Percentiles rank a stretch among this genome's conserved stretches.
phyloP scores from a whole-genome alignment of 1,139 yeast species.

The Kazachstania sp. region DNA sequence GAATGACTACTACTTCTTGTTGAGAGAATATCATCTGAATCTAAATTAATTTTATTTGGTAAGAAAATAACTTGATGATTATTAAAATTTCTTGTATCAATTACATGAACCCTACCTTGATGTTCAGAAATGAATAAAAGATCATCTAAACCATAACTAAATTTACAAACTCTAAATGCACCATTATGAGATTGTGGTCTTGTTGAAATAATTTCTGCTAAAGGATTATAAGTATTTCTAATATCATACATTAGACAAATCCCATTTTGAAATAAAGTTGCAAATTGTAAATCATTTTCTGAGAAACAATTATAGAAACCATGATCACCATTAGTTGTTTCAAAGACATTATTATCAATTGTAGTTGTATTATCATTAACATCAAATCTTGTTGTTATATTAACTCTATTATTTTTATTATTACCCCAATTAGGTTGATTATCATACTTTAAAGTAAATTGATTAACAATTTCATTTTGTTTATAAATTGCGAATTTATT shows the following conservation, averaged over 20 bases:
- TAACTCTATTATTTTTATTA: constrained; percentile 5
- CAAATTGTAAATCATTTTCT: constrained; percentile 61
- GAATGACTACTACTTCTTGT: background rate
- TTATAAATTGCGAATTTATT: constrained; percentile 44
- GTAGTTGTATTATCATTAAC: constrained; percentile 22
- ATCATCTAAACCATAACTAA: constrained; percentile 67
- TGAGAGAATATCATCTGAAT: background rate
- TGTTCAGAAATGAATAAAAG: constrained; percentile 72
- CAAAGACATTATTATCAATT: constrained; percentile 32
- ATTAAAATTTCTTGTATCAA: constrained; percentile 63
- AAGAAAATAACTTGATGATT: constrained; percentile 69
- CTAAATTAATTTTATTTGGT: constrained; percentile 32
- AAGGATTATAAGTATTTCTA: constrained; percentile 47
- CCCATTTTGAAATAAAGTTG: constrained; percentile 83
- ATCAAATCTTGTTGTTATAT: constrained; percentile 21
- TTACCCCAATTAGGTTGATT: constrained; percentile 21
- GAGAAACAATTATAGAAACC: constrained; percentile 83
- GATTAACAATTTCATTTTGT: constrained; percentile 31
- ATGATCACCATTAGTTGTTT: constrained; percentile 53
- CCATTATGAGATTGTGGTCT: constrained; percentile 42
- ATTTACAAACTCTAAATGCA: constrained; percentile 49
- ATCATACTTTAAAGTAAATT: constrained; percentile 23
- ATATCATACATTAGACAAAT: constrained; percentile 67
- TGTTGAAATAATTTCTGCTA: constrained; percentile 52
- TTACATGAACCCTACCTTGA: constrained; percentile 73